Conservation (phyloP, 2,329 filamentous ascomycete species). For the Stagonosporopsis chrysanthemi region DNA sequence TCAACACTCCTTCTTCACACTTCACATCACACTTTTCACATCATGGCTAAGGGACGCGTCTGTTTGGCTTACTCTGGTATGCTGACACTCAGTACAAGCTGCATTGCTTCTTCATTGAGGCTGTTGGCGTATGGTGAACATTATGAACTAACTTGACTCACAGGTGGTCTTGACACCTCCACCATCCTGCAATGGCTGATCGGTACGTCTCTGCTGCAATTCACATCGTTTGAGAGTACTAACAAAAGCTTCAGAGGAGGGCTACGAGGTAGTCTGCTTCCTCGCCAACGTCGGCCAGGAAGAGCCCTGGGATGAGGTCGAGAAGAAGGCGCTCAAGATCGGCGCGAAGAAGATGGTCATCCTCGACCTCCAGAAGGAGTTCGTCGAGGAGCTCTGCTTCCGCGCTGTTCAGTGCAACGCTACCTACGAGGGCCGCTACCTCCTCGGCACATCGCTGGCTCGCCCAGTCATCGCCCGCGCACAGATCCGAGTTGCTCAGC, state of each 20-base stretch:
- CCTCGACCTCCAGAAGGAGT: conserved; percentile 73
- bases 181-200: conserved; percentile 53
- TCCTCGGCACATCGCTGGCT: conserved; percentile 67
- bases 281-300: conserved; percentile 67
- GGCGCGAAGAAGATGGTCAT: conserved; percentile 71
- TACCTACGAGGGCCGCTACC: conserved; percentile 62
- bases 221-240: neutral
- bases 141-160: conserved; percentile 36
- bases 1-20: conserved; percentile 21
- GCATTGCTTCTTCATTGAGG: neutral
- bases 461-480: conserved; percentile 74
- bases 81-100: conserved; percentile 5
- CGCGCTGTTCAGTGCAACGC: conserved; percentile 76
- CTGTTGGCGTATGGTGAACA: conserved; percentile 5
- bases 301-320: conserved; percentile 60
- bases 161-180: conserved; percentile 66
- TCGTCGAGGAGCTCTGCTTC: conserved; percentile 83
- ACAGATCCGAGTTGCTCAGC: conserved; percentile 69
- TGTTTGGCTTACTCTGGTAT: conserved; percentile 59
- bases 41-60: conserved; percentile 55
- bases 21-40: conserved; percentile 12
- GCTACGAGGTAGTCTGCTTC: conserved; percentile 70
- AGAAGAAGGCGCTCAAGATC: conserved; percentile 74
- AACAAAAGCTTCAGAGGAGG: conserved; percentile 53
- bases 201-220: conserved; percentile 27